Base-by-base conservation (phyloP, 176 grass and related monocot genomes). In the Avena sativa region DNA sequence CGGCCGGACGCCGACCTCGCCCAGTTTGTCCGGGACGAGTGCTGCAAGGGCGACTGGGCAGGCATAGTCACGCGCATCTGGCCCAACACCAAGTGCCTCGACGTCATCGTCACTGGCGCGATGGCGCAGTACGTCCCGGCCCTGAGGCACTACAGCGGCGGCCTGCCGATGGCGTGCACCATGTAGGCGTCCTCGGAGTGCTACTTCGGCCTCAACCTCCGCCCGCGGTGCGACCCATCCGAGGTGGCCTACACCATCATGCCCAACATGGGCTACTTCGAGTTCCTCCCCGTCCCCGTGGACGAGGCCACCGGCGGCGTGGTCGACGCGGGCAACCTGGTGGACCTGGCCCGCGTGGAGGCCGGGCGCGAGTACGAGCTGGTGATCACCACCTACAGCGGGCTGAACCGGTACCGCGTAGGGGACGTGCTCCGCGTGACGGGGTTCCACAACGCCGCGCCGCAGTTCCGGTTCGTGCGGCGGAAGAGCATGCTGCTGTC, bases 231-330 rank as follows among this genome's bases (percentile, higher is more conserved):
- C 89, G 36, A 12, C 23, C 89, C 89, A 4, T 72, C 75, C 8
- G 86, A 94, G 71, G 89, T 91, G 6, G 32, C 68, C 26, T 94
- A 94, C 86, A 91, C 92, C 86, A 91, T 94, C 79, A 91, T 94
- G 92, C 92, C 92, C 83, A 91, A 94, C 86, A 94, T 94, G 92
- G 88, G 78, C 46, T 94, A 94, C 80, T 94, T 91, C 89, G 92
- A 94, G 86, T 94, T 94, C 87, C 74, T 94, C 26, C 90, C 86
- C 16, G 14, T 89, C 40, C 40, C 3, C 40, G 40, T 5, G 5
- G 5, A 43, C 40, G 40, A 2, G 40, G 6, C 40, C 23, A 23
- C 23, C 23, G 40, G 40, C 40, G 40, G 40, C 40, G 40, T 2
- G 2, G 40, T 6, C 40, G 40, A 43, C 2, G 40, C 40, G 40